phyloP scores from a whole-genome alignment of 164 flowering plant species.

The Litsea cubeba region DNA sequence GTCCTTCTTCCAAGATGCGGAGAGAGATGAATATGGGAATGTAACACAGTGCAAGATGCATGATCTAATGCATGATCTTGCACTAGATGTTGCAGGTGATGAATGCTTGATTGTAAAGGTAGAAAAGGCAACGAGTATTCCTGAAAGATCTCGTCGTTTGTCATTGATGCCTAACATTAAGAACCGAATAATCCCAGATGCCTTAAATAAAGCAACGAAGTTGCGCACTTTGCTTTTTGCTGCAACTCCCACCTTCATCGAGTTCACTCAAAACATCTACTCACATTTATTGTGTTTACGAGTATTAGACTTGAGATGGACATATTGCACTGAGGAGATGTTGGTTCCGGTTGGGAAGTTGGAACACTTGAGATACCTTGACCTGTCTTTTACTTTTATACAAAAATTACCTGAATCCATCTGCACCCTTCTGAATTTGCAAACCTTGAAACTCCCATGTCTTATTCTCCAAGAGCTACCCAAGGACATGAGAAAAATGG shows the following conservation, averaged over 20 bases:
- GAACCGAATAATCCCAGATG: too few species aligned
- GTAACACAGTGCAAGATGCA: conserved; percentile 6
- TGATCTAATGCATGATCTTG: conserved; percentile 10
- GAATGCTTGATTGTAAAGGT: conserved; percentile 1
- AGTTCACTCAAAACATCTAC: too few species aligned
- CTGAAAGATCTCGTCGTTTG: neutral
- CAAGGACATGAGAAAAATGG: conserved; percentile 1
- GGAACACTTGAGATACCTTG: conserved; percentile 8
- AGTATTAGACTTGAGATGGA: neutral
- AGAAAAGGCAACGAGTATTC: neutral
- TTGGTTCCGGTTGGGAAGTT: neutral
- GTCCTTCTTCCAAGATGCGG: conserved; percentile 7
- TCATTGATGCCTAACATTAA: neutral
- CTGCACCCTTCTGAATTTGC: conserved; percentile 1
- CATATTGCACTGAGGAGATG: neutral
- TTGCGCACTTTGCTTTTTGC: neutral
- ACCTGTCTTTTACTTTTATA: neutral
- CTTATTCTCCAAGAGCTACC: conserved; percentile 4
- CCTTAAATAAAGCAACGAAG: neutral
- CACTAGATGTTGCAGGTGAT: neutral
- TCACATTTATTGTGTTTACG: neutral
- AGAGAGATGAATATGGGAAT: conserved; percentile 5
- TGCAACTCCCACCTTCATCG: too few species aligned
- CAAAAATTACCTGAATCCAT: neutral
- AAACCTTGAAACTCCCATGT: conserved; percentile 11